Base-by-base conservation (phyloP, 1,284 basidiomycete genomes). In the Coniferiporia sulphurascens region DNA sequence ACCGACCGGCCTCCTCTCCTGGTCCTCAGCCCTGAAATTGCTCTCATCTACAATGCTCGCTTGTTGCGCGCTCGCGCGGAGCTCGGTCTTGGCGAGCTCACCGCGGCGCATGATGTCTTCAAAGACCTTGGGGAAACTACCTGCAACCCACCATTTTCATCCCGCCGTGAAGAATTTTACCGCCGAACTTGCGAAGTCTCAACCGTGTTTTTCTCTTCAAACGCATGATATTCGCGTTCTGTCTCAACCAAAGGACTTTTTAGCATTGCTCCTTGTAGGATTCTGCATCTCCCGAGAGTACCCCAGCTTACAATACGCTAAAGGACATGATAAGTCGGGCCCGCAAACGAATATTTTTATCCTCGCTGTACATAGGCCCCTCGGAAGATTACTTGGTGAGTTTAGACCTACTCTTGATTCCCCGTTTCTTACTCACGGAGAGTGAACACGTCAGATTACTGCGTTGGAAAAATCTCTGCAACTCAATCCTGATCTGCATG, bases 341-440 rank as follows among this genome's bases (percentile, higher is more conserved):
- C 1, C 82, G 83, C 63, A 74, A 76, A 59, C 81, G 92, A 59
- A 85, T 98, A 67, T 89, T 95, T 68, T 81, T 98, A 50, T 95
- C 93, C 0, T 93, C 91, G 9, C 72, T 94, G 34, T 94, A 94
- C 69, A 85, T 94, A 53, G 89, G 90, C 22, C 78, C 82, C 3
- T 81, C 83, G 57, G 87, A 93, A 70, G 71, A 74, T 17, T 78
- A 87, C 60, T 76, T 94, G 57, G 91, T 88, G 59, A 60, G 83
- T 80, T 48, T 55, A 50, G 38, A 15, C 7, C 38, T 10, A 55
- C n/a, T 36, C 22, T 50, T 27, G 21, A 35, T 21, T 35, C 17
- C 21, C 6, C 13, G 27, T n/a, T 46, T 55, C 48, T 52, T 27
- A 61, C 12, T 56, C 38, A 34, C 36, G 12, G 35, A 48, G 12